These are phyloP conservation scores for Pichia phayaonensis DNA, from an alignment of 805 yeast genomes.

Conservation along the genomic window DNA sequence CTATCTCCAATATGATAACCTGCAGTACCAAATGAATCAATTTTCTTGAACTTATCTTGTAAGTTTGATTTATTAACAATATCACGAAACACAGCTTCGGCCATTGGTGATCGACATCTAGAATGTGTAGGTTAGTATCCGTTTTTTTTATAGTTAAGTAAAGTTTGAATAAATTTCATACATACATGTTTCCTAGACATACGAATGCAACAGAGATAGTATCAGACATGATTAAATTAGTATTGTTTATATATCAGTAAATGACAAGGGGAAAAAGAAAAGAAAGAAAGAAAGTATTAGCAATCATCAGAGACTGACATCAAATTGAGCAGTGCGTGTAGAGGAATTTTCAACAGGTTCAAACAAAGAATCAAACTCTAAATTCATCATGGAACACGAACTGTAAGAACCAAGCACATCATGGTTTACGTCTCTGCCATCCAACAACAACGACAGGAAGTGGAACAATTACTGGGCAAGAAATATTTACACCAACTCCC, in stretches of 20 bases:
- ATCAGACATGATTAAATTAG: conserved; percentile 1
- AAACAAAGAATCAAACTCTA: not conserved
- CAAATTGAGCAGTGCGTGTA: not conserved
- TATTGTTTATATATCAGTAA: not conserved
- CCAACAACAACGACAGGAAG: conserved; percentile 65
- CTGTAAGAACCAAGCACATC: not conserved
- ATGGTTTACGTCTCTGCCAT: conserved; percentile 34
- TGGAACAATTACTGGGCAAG: conserved; percentile 78
- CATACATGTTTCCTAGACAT: conserved; percentile 83
- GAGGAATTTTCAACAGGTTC: not conserved
- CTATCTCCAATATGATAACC: conserved; percentile 76
- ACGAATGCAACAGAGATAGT: conserved; percentile 64
- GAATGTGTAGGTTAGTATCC: not conserved
- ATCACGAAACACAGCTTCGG: conserved; percentile 82
- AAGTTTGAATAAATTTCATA: conserved; percentile 11
- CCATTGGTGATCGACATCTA: conserved; percentile 95
- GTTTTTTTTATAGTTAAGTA: too few relatives aligned
- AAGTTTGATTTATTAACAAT: conserved; percentile 47
- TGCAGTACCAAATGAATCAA: conserved; percentile 88
- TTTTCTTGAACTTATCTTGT: conserved; percentile 36
- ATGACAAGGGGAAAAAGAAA: too few relatives aligned
- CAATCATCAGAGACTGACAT: not conserved
- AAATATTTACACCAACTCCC: conserved; percentile 34
- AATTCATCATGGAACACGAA: not conserved
- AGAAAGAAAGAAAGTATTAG: not conserved